phyloP scores from a whole-genome alignment of 2,329 filamentous ascomycete species.

The Alternaria triticina region DNA sequence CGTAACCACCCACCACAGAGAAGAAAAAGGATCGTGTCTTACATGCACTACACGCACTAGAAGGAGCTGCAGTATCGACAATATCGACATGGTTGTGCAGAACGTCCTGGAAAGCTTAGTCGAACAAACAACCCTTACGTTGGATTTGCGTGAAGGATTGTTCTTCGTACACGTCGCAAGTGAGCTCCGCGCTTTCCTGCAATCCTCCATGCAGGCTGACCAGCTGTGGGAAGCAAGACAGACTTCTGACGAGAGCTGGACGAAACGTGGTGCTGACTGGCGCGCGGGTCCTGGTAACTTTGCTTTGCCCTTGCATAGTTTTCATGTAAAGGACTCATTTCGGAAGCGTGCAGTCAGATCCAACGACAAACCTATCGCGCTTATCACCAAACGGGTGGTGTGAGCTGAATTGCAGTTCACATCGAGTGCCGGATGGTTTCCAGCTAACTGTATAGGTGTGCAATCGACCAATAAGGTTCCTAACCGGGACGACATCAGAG shows the following conservation, averaged over 20 bases:
- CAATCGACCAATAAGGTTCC: slow-evolving; percentile 5
- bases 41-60: slow-evolving; percentile 20
- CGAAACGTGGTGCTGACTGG: slow-evolving; percentile 15
- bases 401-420: background rate
- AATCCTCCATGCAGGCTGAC: background rate
- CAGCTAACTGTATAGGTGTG: background rate
- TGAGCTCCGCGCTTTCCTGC: background rate
- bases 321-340: slow-evolving; percentile 2
- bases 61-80: slow-evolving; percentile 16
- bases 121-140: background rate
- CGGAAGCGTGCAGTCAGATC: slow-evolving; percentile 3
- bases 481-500: background rate
- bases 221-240: slow-evolving; percentile 7
- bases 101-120: background rate
- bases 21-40: slow-evolving; percentile 9
- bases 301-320: slow-evolving; percentile 4
- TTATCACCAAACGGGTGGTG: background rate
- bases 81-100: background rate
- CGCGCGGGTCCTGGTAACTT: background rate
- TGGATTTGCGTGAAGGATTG: background rate
- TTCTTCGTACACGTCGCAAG: background rate
- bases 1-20: background rate
- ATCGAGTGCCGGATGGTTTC: slow-evolving; percentile 11
- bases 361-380: slow-evolving; percentile 1
- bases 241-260: slow-evolving; percentile 16